A percentile compares a stretch with the other conserved stretches of the same genome.
Conservation (phyloP, 441 rosid species). For the Metrosideros polymorpha region DNA sequence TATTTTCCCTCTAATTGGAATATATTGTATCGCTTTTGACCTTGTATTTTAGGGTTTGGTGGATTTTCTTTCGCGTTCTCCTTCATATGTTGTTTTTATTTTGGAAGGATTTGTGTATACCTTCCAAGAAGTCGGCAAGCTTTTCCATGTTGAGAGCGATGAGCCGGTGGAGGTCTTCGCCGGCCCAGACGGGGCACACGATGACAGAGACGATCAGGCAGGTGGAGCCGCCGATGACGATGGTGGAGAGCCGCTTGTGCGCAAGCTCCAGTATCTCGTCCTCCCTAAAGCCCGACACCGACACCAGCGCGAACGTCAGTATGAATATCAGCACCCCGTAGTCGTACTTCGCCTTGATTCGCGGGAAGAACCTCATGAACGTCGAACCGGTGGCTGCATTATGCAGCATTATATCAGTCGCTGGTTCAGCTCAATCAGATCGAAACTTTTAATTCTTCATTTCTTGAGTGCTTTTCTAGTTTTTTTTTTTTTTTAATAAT, state of each 20-base stretch:
- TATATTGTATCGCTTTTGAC: not conserved
- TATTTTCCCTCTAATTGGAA: not conserved
- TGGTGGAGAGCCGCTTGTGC: constrained; percentile 45
- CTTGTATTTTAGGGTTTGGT: not conserved
- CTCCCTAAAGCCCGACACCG: constrained; percentile 51
- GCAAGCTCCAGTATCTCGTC: constrained; percentile 44
- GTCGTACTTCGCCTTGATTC: constrained; percentile 62
- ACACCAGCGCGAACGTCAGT: constrained; percentile 56
- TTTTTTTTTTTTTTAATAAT: not conserved
- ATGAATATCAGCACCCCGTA: constrained; percentile 61
- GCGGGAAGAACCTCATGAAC: constrained; percentile 58
- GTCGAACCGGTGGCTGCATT: constrained; percentile 47
- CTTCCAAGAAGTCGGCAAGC: constrained; percentile 55
- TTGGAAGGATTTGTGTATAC: constrained; percentile 12
- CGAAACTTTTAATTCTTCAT: not conserved
- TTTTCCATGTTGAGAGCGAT: constrained; percentile 43
- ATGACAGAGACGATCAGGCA: constrained; percentile 38
- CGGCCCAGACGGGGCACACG: constrained; percentile 88
- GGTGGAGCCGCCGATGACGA: constrained; percentile 44
- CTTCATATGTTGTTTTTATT: not conserved
- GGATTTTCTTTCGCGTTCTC: not conserved
- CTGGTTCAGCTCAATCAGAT: not conserved
- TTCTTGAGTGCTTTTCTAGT: not conserved
- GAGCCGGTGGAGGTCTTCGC: constrained; percentile 65
- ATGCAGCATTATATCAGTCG: not conserved